Base-by-base conservation (phyloP, 1,284 basidiomycete genomes). In the Malassezia japonica region DNA sequence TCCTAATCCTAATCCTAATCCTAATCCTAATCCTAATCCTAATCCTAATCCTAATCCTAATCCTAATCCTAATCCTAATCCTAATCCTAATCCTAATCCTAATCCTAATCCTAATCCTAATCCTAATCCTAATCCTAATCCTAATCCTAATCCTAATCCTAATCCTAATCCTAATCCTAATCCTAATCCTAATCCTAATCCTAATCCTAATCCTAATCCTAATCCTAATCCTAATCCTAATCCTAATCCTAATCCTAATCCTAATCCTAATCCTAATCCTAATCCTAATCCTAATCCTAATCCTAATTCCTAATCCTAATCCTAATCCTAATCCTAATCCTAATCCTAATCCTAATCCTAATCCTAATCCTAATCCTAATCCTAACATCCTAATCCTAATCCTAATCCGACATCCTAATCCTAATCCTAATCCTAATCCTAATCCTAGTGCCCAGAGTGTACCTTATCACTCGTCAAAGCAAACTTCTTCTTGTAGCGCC, bases 41-140 rank as follows among this genome's bases (percentile, higher is more conserved):
- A 33, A 33, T 16, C 35, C 35, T 36, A 36, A 36, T 15, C 35
- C 35, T 36, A 36, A 36, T n/a, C 40, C 40, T 42, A 42, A 42
- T n/a, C 40, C 40, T 42, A 42, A 42, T n/a, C 40, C 40, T 42
- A 42, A 42, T n/a, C 40, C 40, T 42, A 42, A 42, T n/a, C 40
- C 40, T 42, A 42, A 42, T n/a, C 40, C 40, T 42, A 42, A 42
- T n/a, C 40, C 40, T 42, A 42, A 42, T n/a, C 40, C 40, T 42
- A 42, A 42, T n/a, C 40, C 40, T 42, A 42, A 42, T n/a, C 40
- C 40, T 42, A 42, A 42, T n/a, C 40, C 40, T 42, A 42, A 42
- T n/a, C 40, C 40, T 42, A 42, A 42, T n/a, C 40, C 40, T 42
- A 42, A 42, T n/a, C 40, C 40, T 42, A 42, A 42, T 16, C 37